These are phyloP conservation scores for Cutaneotrichosporon arboriforme DNA, from an alignment of 1,284 basidiomycete species.

Conservation along the genomic window DNA sequence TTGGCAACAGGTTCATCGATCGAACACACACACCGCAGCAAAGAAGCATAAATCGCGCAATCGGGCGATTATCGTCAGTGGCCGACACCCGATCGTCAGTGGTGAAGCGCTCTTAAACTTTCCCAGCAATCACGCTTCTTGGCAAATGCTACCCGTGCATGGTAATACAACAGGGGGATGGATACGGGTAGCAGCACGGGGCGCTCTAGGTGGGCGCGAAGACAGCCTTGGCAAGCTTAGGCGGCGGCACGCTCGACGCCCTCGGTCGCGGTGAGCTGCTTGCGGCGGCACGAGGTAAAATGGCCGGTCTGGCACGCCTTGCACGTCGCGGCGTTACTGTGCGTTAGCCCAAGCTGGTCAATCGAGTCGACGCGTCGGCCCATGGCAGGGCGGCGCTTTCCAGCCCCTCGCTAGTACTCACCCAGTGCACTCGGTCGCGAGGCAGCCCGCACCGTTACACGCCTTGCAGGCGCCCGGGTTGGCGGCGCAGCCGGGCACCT, in stretches of 20 bases:
- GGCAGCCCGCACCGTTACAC: slow-evolving; percentile 41
- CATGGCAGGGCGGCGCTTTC: too few relatives aligned
- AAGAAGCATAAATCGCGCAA: too few relatives aligned
- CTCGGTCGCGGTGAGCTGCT: slow-evolving; percentile 32
- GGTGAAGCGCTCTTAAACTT: too few relatives aligned
- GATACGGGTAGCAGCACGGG: too few relatives aligned
- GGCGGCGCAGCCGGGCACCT: slow-evolving; percentile 39
- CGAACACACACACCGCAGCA: too few relatives aligned
- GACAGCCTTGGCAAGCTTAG: neutral
- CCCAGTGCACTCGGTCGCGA: slow-evolving; percentile 44
- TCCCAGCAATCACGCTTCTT: too few relatives aligned
- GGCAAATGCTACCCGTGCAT: neutral
- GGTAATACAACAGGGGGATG: neutral
- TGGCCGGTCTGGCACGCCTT: slow-evolving; percentile 36
- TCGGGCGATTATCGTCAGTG: too few relatives aligned
- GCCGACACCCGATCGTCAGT: too few relatives aligned
- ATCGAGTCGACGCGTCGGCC: neutral
- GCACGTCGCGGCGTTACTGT: slow-evolving; percentile 39
- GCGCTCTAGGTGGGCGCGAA: too few relatives aligned
- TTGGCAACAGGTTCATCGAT: too few relatives aligned
- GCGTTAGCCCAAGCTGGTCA: too few relatives aligned
- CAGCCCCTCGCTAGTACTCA: slow-evolving; percentile 26
- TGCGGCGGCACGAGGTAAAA: slow-evolving; percentile 37
- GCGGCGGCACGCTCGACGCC: slow-evolving; percentile 32
- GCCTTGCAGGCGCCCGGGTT: slow-evolving; percentile 33